Evolutionary conservation across 257 asterid species (phyloP), one percentile per base, ranked within the genome.

Genomic region (Solanum etuberosum): DNA sequence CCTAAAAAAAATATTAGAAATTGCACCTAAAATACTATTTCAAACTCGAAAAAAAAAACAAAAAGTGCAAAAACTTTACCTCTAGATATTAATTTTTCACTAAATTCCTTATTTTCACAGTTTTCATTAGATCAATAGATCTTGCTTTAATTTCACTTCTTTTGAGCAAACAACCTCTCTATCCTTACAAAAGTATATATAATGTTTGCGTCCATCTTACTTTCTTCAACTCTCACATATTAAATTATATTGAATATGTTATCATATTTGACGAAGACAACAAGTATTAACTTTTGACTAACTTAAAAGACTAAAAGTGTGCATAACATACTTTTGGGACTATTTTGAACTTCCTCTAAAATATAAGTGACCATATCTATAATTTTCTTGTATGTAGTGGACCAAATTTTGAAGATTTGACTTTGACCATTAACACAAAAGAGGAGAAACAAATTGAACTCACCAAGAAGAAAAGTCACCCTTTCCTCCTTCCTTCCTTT

Each of bases 401-500:
- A 87, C 92, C 93, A 93, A 83, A 43, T 29, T 91, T 90, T 87
- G 90, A 92, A 90, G 87, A 73, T 94, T 92, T 92, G 96, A 94
- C 98, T 91, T 90, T 95, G 95, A 93, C 97, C 91, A 78, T 38
- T 70, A 48, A 73, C 67, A 16, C 83, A 12, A 59, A 25, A 42
- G 23, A 27, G 35, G 37, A 81, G 67, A 35, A 86, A 81, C 51
- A 87, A 65, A 68, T 21, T 32, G 83, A 43, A 83, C 85, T 84
- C 88, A 89, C 88, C 35, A 48, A 86, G 90, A 93, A 93, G 95
- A 92, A 91, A 91, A 92, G 93, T 92, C 95, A 83, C 97, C 90
- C 95, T 90, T 94, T 94, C 98, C 94, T 87, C 77, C 90, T 87
- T 38, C 90, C 90, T 93, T 92, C 93, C 89, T 48, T 73, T 20